Evolutionary conservation across 2,329 filamentous ascomycete species (phyloP).

Genomic region (Calonectria naviculata): DNA sequence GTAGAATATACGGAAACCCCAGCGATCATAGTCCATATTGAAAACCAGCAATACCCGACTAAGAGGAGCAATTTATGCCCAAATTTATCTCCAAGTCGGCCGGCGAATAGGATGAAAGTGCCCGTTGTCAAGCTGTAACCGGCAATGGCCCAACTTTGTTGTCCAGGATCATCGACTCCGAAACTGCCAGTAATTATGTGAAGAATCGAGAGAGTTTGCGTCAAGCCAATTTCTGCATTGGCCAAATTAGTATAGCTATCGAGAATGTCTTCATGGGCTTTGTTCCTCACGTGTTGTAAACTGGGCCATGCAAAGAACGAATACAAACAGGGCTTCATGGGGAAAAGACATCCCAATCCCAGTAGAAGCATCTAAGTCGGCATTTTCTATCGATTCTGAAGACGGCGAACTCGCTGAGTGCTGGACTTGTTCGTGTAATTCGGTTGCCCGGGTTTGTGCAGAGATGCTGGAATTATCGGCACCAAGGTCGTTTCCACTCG

Average conservation of each 20-base stretch:
- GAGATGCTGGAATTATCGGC: neutral
- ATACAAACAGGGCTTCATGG: neutral
- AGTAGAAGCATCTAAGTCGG: neutral
- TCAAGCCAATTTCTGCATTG: neutral
- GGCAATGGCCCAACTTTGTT: slow-evolving; percentile 36
- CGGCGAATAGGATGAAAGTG: slow-evolving; percentile 63
- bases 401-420: neutral
- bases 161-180: slow-evolving; percentile 5
- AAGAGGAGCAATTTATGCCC: slow-evolving; percentile 65
- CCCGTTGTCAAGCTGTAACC: slow-evolving; percentile 67
- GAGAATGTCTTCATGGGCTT: neutral
- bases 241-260: neutral
- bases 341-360: neutral
- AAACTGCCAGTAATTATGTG: slow-evolving; percentile 12
- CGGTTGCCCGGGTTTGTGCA: neutral
- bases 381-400: neutral
- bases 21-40: slow-evolving; percentile 57
- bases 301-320: neutral
- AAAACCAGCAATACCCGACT: slow-evolving; percentile 61
- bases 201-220: neutral
- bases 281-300: neutral
- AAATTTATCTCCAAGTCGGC: slow-evolving; percentile 63
- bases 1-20: slow-evolving; percentile 49
- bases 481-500: neutral
- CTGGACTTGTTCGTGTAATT: too few species aligned